These are phyloP conservation scores for Cladosporium sp. DNA, from an alignment of 2,329 filamentous ascomycete species.

Conservation along the genomic window DNA sequence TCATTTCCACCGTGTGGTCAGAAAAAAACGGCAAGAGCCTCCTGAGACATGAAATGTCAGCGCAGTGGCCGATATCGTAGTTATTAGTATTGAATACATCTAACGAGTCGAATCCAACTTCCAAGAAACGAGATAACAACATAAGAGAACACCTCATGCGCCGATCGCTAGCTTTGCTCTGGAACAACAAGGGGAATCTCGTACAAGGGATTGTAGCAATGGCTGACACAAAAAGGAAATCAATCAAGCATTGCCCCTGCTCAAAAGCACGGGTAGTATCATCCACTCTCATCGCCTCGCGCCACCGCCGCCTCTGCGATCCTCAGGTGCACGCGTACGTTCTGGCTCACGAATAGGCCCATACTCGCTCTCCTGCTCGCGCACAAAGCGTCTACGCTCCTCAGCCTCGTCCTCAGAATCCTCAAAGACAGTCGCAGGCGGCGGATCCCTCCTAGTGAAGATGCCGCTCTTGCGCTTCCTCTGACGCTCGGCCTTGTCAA, in stretches of 20 bases:
- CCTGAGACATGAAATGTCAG: no score
- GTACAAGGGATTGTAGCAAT: background rate
- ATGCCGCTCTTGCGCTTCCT: constrained; percentile 30
- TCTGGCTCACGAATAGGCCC: background rate
- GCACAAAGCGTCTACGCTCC: constrained; percentile 18
- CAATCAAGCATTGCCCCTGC: background rate
- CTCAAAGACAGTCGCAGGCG: constrained; percentile 45
- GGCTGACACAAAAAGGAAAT: background rate
- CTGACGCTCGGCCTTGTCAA: constrained; percentile 30
- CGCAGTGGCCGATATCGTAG: no score
- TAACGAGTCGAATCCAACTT: no score
- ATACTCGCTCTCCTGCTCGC: background rate
- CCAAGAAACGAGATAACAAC: background rate
- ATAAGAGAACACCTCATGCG: background rate
- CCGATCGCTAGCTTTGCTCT: background rate
- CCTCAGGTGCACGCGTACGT: constrained; percentile 9
- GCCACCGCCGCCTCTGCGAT: constrained; percentile 1
- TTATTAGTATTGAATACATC: no score
- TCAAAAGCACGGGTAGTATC: background rate
- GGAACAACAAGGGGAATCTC: constrained; percentile 2
- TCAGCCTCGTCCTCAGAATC: constrained; percentile 40
- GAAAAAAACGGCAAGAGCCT: no score
- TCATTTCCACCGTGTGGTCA: no score
- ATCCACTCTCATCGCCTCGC: constrained; percentile 2
- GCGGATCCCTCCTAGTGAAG: constrained; percentile 31